Evolutionary conservation across 2,329 filamentous ascomycete species (phyloP), one percentile per base, ranked within the genome.

Genomic region (Pseudogymnoascus sp.): DNA sequence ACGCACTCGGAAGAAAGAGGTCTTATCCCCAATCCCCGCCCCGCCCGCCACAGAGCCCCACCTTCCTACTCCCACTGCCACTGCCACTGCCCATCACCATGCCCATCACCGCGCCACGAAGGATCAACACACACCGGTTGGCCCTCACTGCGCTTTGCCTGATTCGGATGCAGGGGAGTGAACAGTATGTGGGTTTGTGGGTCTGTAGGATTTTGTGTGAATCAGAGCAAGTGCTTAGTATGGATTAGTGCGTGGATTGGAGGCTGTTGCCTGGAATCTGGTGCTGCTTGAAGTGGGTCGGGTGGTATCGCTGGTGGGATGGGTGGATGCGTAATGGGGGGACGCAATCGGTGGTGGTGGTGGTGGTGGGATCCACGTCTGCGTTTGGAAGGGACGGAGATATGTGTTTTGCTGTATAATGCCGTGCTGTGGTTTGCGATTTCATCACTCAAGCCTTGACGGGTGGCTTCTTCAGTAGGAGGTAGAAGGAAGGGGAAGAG

Each of bases 211-310:
- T 37, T 6, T 12, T 12, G 30, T 12, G 30, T 33, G 30, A 33
- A 12, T 33, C 30, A 12, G 30, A 33, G 26, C 7, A 28, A 28
- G n/a, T n/a, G n/a, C n/a, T n/a, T n/a, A n/a, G n/a, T n/a, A n/a
- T n/a, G n/a, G n/a, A n/a, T n/a, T n/a, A n/a, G n/a, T n/a, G n/a
- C n/a, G n/a, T n/a, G 37, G 15, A 7, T 35, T 8, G 18, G 13
- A 6, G 41, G 41, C 41, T 48, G 41, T 48, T 48, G 41, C 41
- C 41, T 48, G 41, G 41, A 48, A 48, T 48, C 41, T 48, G 41
- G 41, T 48, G 41, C 41, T 48, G 39, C 19, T 45, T 45, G 39
- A 23, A 45, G 12, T 12, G 9, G 5, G 39, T 3, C 7, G 19
- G 19, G 21, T 8, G 7, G 12, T 34, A n/a, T 7, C 6, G 5